phyloP scores from a whole-genome alignment of 169 alveolate species.

The Plasmodium gallinaceum region DNA sequence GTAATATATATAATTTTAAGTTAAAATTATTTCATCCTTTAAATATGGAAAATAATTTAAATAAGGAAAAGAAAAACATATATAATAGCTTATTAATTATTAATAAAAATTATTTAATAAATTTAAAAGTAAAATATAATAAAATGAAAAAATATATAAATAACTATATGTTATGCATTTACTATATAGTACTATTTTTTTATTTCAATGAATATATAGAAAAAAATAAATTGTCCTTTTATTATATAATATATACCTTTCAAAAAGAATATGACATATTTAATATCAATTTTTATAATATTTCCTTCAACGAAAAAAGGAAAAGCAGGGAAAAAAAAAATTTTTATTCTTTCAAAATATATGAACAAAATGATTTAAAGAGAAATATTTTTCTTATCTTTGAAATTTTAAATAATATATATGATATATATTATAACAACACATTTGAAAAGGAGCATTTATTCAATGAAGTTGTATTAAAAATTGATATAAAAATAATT shows the following conservation, averaged over 20 bases:
- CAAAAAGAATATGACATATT: conserved; percentile 24
- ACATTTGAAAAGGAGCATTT: conserved; percentile 5
- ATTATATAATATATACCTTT: conserved; percentile 26
- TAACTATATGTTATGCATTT: conserved; percentile 27
- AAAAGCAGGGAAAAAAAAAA: not conserved
- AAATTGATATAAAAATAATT: conserved; percentile 55
- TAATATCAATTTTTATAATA: conserved; percentile 15
- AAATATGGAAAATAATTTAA: conserved; percentile 4
- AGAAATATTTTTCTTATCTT: conserved; percentile 52
- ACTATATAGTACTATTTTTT: conserved; percentile 33
- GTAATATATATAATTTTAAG: conserved; percentile 43
- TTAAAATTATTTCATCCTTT: conserved; percentile 51
- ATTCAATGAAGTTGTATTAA: conserved; percentile 21
- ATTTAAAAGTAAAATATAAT: conserved; percentile 25
- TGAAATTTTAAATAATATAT: conserved; percentile 56
- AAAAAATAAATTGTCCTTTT: conserved; percentile 26
- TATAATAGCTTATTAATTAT: conserved; percentile 28
- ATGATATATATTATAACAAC: conserved; percentile 50
- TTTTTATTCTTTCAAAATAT: conserved; percentile 9
- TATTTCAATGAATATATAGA: conserved; percentile 53
- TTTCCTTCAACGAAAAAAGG: conserved; percentile 4
- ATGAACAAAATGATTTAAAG: conserved; percentile 18
- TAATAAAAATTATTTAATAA: conserved; percentile 55
- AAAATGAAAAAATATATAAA: conserved; percentile 39
- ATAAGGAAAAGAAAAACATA: not conserved